Evolutionary conservation across 768 basidiomycete genomes (phyloP).

Genomic region (Fomitopsis serialis): DNA sequence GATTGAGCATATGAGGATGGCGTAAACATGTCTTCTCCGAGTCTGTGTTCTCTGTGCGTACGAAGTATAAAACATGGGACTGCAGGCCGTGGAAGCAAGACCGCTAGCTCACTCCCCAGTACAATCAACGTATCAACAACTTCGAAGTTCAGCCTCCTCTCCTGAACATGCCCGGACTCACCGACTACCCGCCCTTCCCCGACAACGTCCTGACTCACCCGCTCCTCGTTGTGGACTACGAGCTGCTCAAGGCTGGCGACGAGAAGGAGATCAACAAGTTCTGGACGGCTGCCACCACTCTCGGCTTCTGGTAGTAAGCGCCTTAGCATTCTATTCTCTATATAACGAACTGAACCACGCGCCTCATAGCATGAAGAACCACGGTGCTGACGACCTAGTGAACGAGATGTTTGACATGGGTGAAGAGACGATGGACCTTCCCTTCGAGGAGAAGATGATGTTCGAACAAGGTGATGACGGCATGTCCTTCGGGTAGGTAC

Average conservation of each 20-base stretch:
- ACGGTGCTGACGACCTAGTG: constrained; percentile 30
- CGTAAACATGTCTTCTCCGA: no score
- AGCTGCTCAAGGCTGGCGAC: constrained; percentile 29
- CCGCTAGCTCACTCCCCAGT: no score
- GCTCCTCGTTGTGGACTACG: constrained; percentile 41
- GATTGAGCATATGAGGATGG: no score
- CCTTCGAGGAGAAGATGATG: constrained; percentile 35
- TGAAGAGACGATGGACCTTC: constrained; percentile 32
- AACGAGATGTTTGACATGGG: constrained; percentile 38
- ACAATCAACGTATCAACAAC: no score
- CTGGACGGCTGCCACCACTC: constrained; percentile 40
- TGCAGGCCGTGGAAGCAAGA: no score
- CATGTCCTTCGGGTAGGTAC: constrained; percentile 30
- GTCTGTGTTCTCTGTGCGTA: no score
- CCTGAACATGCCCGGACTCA: neutral
- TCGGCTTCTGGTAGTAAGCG: constrained; percentile 54
- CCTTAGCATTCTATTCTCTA: neutral
- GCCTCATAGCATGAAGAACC: constrained; percentile 19
- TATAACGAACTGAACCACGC: neutral
- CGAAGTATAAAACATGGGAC: no score
- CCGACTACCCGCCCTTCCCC: constrained; percentile 34
- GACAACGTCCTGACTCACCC: constrained; percentile 38
- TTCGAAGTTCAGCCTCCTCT: no score
- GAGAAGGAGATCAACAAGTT: constrained; percentile 34
- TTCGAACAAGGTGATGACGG: constrained; percentile 39